A percentile compares a stretch with the other conserved stretches of the same genome.
These are phyloP conservation scores for Daphne laureola DNA, from an alignment of 441 rosid species.

Conservation along the genomic window DNA sequence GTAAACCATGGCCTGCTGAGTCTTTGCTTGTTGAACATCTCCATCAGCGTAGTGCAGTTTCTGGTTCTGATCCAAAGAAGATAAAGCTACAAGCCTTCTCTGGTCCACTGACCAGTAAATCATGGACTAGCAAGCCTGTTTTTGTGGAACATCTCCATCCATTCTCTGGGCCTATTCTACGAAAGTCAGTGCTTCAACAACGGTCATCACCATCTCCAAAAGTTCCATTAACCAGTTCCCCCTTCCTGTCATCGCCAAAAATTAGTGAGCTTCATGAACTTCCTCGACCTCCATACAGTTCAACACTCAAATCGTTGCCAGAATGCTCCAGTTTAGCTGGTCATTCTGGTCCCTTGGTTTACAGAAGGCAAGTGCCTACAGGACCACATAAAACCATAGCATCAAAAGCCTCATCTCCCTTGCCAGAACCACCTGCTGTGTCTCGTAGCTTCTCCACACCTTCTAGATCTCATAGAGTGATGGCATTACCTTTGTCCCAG, in stretches of 20 bases:
- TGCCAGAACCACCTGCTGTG: conserved; percentile 46
- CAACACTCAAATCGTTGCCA: conserved; percentile 25
- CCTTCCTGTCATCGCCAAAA: conserved; percentile 49
- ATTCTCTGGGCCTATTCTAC: conserved; percentile 66
- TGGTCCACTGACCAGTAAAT: conserved; percentile 48
- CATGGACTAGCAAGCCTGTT: conserved; percentile 29
- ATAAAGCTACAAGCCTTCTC: conserved; percentile 52
- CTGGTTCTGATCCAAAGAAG: conserved; percentile 14
- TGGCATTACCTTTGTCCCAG: conserved; percentile 32
- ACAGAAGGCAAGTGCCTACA: conserved; percentile 31
- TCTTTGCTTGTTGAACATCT: too few species aligned
- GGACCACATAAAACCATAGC: conserved; percentile 23
- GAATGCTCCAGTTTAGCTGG: conserved; percentile 27
- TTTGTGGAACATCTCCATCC: conserved; percentile 32
- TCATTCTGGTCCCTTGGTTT: conserved; percentile 49
- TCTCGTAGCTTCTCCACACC: conserved; percentile 72
- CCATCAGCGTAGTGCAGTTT: background rate
- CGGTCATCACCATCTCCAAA: conserved; percentile 37
- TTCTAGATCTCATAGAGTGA: conserved; percentile 34
- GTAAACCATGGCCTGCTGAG: conserved; percentile 18
- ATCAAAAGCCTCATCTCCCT: conserved; percentile 43
- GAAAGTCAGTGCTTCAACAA: conserved; percentile 37
- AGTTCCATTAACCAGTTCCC: conserved; percentile 41
- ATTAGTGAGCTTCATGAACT: conserved; percentile 81
- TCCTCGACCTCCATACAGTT: conserved; percentile 57